These are phyloP conservation scores for Neolentinus lepideus DNA, from an alignment of 1,284 basidiomycete species.

Conservation along the genomic window DNA sequence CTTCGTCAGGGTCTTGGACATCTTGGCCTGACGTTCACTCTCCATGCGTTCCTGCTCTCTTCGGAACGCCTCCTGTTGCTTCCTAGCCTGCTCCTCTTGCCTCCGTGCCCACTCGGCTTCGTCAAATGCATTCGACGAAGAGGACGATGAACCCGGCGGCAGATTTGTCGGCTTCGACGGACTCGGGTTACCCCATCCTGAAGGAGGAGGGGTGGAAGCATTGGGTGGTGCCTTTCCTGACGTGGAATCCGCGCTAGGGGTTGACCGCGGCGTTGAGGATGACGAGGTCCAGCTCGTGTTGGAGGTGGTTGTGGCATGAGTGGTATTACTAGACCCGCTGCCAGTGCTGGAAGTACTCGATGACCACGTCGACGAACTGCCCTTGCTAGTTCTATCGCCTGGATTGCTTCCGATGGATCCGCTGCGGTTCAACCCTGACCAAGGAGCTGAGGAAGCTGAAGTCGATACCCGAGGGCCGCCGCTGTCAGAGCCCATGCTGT, in stretches of 20 bases:
- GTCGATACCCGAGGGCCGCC: neutral
- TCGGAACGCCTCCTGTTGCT: conserved; percentile 7
- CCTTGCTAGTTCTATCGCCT: conserved; percentile 2
- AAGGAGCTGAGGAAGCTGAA: conserved; percentile 2
- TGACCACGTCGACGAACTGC: neutral
- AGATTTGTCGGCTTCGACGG: neutral
- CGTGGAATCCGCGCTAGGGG: neutral
- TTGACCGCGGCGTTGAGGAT: neutral
- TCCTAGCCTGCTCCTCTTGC: conserved; percentile 8
- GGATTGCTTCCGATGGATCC: conserved; percentile 5
- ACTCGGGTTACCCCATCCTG: neutral
- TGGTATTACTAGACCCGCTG: neutral
- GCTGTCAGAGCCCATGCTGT: conserved; percentile 1
- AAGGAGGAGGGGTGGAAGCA: neutral
- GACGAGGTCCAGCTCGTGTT: neutral
- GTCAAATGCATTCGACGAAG: neutral
- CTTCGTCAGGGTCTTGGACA: neutral
- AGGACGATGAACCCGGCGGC: neutral
- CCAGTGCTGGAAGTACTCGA: neutral
- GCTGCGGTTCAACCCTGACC: neutral
- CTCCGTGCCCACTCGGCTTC: conserved; percentile 3
- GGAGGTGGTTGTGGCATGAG: neutral
- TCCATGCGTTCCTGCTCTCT: conserved; percentile 8
- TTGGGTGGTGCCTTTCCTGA: neutral
- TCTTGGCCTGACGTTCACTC: conserved; percentile 4